Conservation (phyloP, 257 asterid species). For the Solanum rostratum region DNA sequence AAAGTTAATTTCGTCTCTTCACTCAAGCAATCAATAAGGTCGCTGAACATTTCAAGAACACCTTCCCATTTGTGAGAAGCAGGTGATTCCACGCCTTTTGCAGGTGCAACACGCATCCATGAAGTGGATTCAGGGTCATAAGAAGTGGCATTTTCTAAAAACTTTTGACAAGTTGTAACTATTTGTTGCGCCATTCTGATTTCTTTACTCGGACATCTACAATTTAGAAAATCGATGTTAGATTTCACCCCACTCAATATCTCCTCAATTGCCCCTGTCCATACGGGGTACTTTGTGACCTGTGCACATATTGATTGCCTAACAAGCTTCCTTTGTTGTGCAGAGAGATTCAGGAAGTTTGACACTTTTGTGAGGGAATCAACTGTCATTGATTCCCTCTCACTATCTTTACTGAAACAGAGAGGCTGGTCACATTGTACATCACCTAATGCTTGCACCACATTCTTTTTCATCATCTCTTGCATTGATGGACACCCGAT, state of each 20-base stretch:
- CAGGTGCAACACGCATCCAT: conserved; percentile 80
- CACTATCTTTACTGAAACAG: conserved; percentile 19
- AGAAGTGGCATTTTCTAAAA: conserved; percentile 36
- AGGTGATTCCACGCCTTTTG: conserved; percentile 11
- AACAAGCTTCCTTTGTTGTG: conserved; percentile 71
- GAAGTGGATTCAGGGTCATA: conserved; percentile 63
- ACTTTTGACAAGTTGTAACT: conserved; percentile 36
- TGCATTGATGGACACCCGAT: conserved; percentile 52
- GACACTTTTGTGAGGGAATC: conserved; percentile 19
- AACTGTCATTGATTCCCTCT: neutral
- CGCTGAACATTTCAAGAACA: conserved; percentile 11
- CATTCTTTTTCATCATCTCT: conserved; percentile 32
- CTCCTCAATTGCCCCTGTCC: conserved; percentile 52
- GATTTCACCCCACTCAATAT: conserved; percentile 46
- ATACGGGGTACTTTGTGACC: conserved; percentile 63
- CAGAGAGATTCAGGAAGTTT: conserved; percentile 46
- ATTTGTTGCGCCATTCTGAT: conserved; percentile 51
- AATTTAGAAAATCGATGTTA: conserved; percentile 28
- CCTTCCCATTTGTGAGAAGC: neutral
- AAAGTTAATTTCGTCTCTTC: conserved; percentile 19
- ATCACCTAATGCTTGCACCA: conserved; percentile 16
- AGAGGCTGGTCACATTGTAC: conserved; percentile 2
- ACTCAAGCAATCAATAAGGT: conserved; percentile 40
- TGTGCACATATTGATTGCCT: conserved; percentile 59
- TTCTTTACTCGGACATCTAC: conserved; percentile 22